Evolutionary conservation across 2,329 filamentous ascomycete species (phyloP).

Genomic region (Septoria petroselini): DNA sequence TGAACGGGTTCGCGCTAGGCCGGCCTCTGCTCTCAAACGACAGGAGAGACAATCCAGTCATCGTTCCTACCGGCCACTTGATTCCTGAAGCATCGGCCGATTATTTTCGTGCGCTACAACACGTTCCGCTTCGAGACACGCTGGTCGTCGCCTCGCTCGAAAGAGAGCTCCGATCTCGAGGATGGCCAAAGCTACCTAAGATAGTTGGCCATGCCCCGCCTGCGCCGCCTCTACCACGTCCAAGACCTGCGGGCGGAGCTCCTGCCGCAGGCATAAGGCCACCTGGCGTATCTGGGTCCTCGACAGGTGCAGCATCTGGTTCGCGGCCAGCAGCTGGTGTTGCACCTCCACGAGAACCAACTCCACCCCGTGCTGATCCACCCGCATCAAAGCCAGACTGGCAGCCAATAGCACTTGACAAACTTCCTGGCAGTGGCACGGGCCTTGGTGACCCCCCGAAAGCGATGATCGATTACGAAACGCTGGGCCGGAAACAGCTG

Average conservation of each 20-base stretch:
- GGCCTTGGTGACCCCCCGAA: not conserved
- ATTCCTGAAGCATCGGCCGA: no score
- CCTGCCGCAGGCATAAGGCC: not conserved
- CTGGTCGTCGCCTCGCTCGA: not conserved
- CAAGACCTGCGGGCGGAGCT: not conserved
- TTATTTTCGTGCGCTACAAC: no score
- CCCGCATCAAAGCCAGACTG: not conserved
- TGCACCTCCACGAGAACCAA: no score
- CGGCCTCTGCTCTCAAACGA: no score
- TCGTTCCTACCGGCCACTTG: no score
- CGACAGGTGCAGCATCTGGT: no score
- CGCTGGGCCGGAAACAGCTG: not conserved
- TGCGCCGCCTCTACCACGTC: not conserved
- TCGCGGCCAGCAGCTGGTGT: not conserved
- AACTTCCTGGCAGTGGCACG: not conserved
- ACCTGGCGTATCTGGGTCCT: no score
- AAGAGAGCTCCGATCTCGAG: not conserved
- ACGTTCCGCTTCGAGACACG: no score
- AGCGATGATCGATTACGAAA: not conserved
- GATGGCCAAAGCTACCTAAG: not conserved
- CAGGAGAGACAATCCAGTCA: no score
- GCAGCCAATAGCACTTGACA: not conserved
- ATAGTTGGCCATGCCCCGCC: not conserved
- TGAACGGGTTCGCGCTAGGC: no score
- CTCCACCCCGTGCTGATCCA: no score